phyloP scores from a whole-genome alignment of 352 stramenopile genomes.

The Globisporangium nagaii region DNA sequence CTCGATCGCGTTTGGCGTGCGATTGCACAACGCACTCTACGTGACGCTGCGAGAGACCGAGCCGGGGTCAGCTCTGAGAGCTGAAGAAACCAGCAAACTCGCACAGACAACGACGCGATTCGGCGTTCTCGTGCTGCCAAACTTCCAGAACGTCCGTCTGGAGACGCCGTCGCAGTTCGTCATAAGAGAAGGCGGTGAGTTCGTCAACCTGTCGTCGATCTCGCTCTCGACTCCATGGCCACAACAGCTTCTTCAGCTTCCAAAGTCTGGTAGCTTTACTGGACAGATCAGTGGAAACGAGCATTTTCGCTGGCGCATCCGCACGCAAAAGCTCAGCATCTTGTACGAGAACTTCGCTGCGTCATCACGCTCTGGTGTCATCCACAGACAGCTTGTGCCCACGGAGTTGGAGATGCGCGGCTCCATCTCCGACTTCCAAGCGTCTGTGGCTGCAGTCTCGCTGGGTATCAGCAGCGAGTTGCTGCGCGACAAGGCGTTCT shows the following conservation, averaged over 20 bases:
- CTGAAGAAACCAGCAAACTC: background rate
- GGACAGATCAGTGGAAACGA: conserved; percentile 4
- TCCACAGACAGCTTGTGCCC: background rate
- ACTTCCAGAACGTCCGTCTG: conserved; percentile 5
- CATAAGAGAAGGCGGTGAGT: background rate
- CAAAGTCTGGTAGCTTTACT: too few relatives aligned
- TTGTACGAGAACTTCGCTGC: conserved; percentile 1
- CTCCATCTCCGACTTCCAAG: conserved; percentile 2
- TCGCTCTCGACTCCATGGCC: background rate
- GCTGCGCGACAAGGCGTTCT: background rate
- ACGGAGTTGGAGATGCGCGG: conserved; percentile 10
- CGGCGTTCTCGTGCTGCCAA: conserved; percentile 6
- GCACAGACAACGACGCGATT: background rate
- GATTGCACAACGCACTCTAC: background rate
- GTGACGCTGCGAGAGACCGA: background rate
- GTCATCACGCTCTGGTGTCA: background rate
- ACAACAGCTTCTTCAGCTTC: background rate
- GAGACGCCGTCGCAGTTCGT: background rate
- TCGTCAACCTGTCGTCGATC: conserved; percentile 3
- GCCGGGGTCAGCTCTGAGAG: background rate
- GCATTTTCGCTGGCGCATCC: conserved; percentile 8
- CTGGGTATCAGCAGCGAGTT: conserved; percentile 1
- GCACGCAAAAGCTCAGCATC: background rate
- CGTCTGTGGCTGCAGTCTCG: conserved; percentile 4
- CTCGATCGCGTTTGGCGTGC: conserved; percentile 6